Conservation (phyloP, 2,329 filamentous ascomycete species). For the Nemania abortiva region DNA sequence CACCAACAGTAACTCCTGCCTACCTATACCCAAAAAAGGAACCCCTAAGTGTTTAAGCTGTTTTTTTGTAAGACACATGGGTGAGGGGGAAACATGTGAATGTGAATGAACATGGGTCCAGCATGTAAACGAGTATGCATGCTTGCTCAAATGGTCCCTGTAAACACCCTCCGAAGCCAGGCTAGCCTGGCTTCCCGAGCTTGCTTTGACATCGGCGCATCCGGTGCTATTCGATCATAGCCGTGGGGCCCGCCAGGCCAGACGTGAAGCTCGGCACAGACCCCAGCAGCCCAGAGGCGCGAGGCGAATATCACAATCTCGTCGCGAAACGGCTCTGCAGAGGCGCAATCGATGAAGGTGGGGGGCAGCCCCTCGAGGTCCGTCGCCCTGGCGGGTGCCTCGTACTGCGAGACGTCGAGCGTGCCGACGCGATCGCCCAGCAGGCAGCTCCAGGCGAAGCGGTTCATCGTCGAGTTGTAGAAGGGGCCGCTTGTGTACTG, state of each 20-base stretch:
- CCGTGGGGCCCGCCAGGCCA: conserved; percentile 52
- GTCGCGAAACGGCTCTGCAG: conserved; percentile 52
- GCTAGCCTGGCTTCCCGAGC: conserved; percentile 48
- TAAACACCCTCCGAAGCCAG: conserved; percentile 49
- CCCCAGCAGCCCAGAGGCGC: conserved; percentile 52
- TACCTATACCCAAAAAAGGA: conserved; percentile 8
- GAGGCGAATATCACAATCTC: conserved; percentile 52
- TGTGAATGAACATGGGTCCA: not conserved
- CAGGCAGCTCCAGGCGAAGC: conserved; percentile 50
- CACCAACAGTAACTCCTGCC: conserved; percentile 18
- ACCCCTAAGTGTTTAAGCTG: not conserved
- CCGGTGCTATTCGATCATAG: conserved; percentile 50
- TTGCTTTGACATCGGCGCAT: conserved; percentile 48
- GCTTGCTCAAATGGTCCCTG: conserved; percentile 27
- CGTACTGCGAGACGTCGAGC: conserved; percentile 49
- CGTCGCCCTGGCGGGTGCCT: conserved; percentile 48
- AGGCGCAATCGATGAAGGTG: conserved; percentile 54
- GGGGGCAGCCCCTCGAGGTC: conserved; percentile 50
- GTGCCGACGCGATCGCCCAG: conserved; percentile 48
- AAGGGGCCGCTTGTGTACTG: conserved; percentile 50
- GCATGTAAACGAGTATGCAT: not conserved
- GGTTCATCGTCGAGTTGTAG: conserved; percentile 50
- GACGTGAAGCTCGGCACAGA: conserved; percentile 53
- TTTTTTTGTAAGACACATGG: too few relatives aligned
- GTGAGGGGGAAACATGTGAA: not conserved